These are phyloP conservation scores for Claviceps digitariae DNA, from an alignment of 2,329 filamentous ascomycete genomes.

Conservation along the genomic window DNA sequence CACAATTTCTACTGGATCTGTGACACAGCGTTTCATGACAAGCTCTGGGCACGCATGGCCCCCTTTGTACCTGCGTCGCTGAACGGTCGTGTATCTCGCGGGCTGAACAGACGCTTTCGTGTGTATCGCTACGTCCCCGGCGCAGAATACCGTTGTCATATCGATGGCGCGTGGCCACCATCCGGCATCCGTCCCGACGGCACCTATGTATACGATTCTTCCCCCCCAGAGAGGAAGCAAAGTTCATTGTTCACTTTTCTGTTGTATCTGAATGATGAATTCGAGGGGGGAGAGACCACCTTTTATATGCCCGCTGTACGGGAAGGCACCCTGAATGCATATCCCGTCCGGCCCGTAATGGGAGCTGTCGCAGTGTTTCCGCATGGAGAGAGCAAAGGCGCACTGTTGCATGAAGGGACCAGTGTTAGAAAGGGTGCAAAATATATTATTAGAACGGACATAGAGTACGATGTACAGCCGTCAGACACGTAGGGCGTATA, in stretches of 20 bases:
- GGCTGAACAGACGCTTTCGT: conserved; percentile 56
- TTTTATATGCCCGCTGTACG: conserved; percentile 53
- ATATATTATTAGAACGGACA: conserved; percentile 59
- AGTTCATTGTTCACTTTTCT: conserved; percentile 58
- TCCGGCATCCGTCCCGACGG: conserved; percentile 46
- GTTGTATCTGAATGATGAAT: conserved; percentile 58
- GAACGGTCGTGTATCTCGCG: conserved; percentile 42
- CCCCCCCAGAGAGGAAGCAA: conserved; percentile 43
- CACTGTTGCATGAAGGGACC: conserved; percentile 55
- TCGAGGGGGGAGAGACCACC: conserved; percentile 57
- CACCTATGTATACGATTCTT: conserved; percentile 53
- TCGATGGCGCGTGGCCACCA: conserved; percentile 61
- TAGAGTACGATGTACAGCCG: conserved; percentile 51
- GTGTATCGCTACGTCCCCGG: conserved; percentile 62
- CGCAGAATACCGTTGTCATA: conserved; percentile 58
- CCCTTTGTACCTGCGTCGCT: conserved; percentile 42
- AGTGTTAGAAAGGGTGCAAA: conserved; percentile 53
- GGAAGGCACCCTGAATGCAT: conserved; percentile 56
- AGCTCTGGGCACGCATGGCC: conserved; percentile 47
- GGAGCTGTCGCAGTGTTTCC: conserved; percentile 56
- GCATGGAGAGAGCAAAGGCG: conserved; percentile 52
- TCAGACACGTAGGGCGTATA: background rate
- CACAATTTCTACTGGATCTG: conserved; percentile 66
- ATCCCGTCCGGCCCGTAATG: conserved; percentile 55
- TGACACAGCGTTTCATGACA: conserved; percentile 48